Evolutionary conservation across 2,329 filamentous ascomycete species (phyloP).

Genomic region (Alternaria brassicae): DNA sequence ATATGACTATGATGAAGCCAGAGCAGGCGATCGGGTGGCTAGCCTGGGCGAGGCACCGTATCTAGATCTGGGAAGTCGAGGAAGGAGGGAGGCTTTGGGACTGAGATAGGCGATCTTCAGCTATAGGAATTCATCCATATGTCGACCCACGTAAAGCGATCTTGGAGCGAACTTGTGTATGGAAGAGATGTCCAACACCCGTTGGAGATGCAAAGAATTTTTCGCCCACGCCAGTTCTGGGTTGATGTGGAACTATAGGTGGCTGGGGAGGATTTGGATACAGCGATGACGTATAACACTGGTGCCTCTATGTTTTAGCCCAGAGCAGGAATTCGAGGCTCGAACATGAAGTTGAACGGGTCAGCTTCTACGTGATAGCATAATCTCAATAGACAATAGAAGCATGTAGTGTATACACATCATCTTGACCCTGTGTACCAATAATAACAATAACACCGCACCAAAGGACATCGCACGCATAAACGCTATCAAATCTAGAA

Average conservation of each 20-base stretch:
- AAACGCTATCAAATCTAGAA: slow-evolving; percentile 1
- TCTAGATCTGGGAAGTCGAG: slow-evolving; percentile 58
- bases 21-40: slow-evolving; percentile 59
- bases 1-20: slow-evolving; percentile 66
- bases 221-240: not conserved
- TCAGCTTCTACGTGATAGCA: not conserved
- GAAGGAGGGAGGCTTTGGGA: slow-evolving; percentile 6
- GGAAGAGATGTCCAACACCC: not conserved
- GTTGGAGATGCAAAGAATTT: not conserved
- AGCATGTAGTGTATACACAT: not conserved
- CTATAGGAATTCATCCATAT: not conserved
- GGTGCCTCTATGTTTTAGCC: not conserved
- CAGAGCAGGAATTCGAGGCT: not conserved
- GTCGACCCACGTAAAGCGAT: not conserved
- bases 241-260: not conserved
- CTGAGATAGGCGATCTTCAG: not conserved
- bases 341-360: not conserved
- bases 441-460: not conserved
- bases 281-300: not conserved
- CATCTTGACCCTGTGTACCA: not conserved
- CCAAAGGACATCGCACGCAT: not conserved
- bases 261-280: not conserved
- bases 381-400: not conserved
- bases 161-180: not conserved
- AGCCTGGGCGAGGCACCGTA: slow-evolving; percentile 65